Percentiles rank a stretch among this genome's conserved stretches.
Conservation (phyloP, 345 rosid genomes). For the Eucalyptus cloeziana region DNA sequence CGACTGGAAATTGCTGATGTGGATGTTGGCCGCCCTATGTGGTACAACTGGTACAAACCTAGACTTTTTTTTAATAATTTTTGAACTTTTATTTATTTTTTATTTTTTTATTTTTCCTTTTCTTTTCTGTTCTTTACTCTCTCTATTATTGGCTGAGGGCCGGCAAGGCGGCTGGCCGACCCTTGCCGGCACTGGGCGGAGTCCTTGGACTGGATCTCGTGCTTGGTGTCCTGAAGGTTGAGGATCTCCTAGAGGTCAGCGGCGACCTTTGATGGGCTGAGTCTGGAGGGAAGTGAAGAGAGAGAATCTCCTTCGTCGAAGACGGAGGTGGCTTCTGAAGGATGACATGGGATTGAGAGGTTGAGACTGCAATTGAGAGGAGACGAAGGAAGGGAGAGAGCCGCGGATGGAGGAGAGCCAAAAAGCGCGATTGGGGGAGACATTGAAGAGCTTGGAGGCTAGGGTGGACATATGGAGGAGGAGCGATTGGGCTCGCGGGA, state of each 20-base stretch:
- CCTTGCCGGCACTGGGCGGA: too few relatives aligned
- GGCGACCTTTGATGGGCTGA: conserved; percentile 64
- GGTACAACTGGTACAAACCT: too few relatives aligned
- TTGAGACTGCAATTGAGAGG: conserved; percentile 14
- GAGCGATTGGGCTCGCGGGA: conserved; percentile 62
- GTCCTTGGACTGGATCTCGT: neutral
- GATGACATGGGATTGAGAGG: neutral
- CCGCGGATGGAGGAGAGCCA: conserved; percentile 71
- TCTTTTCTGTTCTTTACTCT: too few relatives aligned
- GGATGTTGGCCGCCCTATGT: rapidly evolving
- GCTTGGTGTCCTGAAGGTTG: conserved; percentile 72
- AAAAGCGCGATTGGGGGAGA: conserved; percentile 51
- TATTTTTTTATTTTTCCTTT: too few relatives aligned
- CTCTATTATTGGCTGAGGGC: too few relatives aligned
- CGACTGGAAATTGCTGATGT: rapidly evolving
- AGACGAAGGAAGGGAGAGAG: conserved; percentile 36
- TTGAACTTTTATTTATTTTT: too few relatives aligned
- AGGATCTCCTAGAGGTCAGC: conserved; percentile 84
- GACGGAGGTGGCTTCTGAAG: conserved; percentile 43
- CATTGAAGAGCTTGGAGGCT: conserved; percentile 60
- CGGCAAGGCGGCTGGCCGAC: too few relatives aligned
- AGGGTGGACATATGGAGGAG: conserved; percentile 70
- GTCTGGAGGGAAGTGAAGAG: conserved; percentile 59
- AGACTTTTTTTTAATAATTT: too few relatives aligned
- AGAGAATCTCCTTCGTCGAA: conserved; percentile 46